Percentiles rank a stretch among this genome's conserved stretches.
These are phyloP conservation scores for Cladosporium oxysporum DNA, from an alignment of 2,329 filamentous ascomycete species.

Conservation along the genomic window DNA sequence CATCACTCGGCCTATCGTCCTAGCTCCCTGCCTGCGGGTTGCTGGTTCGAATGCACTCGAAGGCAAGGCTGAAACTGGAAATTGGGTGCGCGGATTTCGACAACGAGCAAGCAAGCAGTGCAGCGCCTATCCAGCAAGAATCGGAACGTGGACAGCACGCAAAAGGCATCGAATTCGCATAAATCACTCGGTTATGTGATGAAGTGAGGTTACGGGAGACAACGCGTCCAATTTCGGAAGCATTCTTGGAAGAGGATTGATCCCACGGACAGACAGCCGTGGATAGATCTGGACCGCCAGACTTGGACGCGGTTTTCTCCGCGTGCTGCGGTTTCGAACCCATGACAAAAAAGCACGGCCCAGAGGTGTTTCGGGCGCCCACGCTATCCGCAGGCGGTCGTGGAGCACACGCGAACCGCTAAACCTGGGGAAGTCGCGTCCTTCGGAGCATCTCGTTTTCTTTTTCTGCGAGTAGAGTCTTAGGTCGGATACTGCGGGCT, in stretches of 20 bases:
- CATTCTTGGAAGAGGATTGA: background rate
- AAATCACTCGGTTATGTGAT: background rate
- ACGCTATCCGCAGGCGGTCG: background rate
- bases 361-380: background rate
- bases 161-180: background rate
- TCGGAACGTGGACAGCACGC: background rate
- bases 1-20: too few relatives aligned
- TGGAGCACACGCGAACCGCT: constrained; percentile 4
- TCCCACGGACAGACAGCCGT: background rate
- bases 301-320: constrained; percentile 8
- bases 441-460: constrained; percentile 16
- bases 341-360: background rate
- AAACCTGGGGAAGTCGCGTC: background rate
- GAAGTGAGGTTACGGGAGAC: background rate
- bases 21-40: too few relatives aligned
- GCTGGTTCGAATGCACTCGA: background rate
- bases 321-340: background rate
- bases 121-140: background rate
- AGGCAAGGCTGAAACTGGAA: background rate
- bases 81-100: background rate
- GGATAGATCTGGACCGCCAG: background rate
- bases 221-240: background rate
- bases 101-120: background rate
- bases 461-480: background rate
- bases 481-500: background rate